Conservation (phyloP, 257 asterid species). For the Solanum raphanifolium region DNA sequence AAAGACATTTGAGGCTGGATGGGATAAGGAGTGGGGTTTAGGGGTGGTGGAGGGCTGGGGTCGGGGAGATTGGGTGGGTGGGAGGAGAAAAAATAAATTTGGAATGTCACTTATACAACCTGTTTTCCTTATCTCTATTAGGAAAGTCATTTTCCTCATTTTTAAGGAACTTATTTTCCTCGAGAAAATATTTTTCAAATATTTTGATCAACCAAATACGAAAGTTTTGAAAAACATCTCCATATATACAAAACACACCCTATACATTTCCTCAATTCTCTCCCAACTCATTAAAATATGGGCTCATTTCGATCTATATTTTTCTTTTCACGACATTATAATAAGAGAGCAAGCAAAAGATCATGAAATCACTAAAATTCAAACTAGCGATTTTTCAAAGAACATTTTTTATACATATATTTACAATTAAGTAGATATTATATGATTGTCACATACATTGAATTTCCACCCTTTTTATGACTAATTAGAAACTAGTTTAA, state of each 20-base stretch:
- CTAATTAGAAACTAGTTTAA: not conserved
- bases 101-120: too few species aligned
- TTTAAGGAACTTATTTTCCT: too few species aligned
- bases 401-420: not conserved
- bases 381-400: not conserved
- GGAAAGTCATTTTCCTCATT: too few species aligned
- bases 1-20: not conserved
- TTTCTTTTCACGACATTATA: not conserved
- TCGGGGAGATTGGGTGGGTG: not conserved
- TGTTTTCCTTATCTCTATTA: not conserved
- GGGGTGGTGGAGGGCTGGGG: not conserved
- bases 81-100: not conserved
- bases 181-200: not conserved
- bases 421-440: not conserved
- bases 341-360: not conserved
- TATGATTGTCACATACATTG: not conserved
- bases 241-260: not conserved
- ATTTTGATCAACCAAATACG: too few species aligned
- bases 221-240: not conserved
- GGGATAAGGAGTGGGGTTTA: not conserved
- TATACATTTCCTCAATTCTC: too few species aligned
- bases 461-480: not conserved
- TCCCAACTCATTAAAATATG: not conserved
- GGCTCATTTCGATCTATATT: not conserved
- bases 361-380: not conserved